Evolutionary conservation across 306 rosid species (phyloP).

Genomic region (Medicago lupulina): DNA sequence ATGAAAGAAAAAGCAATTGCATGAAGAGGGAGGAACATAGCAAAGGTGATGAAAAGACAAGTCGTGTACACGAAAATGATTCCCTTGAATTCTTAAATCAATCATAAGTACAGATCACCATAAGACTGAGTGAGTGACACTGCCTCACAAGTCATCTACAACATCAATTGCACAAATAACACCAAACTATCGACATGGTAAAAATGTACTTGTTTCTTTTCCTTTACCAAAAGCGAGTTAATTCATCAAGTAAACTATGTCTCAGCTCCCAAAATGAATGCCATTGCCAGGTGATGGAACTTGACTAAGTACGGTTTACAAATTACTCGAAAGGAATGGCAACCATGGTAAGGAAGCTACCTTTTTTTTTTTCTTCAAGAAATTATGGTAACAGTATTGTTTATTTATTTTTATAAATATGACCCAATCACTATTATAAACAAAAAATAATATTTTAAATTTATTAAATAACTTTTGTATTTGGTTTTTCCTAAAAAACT

Average conservation of each 20-base stretch:
- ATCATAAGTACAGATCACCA: constrained; percentile 19
- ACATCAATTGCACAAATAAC: constrained; percentile 42
- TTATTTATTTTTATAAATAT: no score
- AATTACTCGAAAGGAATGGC: not conserved
- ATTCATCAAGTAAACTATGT: not conserved
- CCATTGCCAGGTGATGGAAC: constrained; percentile 31
- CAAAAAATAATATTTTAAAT: no score
- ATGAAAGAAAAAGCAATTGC: not conserved
- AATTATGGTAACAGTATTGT: no score
- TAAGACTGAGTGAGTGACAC: constrained; percentile 40
- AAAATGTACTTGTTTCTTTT: constrained; percentile 6
- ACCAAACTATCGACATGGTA: constrained; percentile 23
- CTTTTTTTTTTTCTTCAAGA: no score
- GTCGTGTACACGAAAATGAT: constrained; percentile 33
- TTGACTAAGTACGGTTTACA: constrained; percentile 14
- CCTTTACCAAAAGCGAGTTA: not conserved
- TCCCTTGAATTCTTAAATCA: constrained; percentile 35
- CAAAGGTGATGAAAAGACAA: constrained; percentile 45
- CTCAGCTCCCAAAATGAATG: not conserved
- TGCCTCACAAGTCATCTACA: constrained; percentile 44
- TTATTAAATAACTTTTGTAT: no score
- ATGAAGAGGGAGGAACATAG: not conserved
- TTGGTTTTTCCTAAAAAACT: no score
- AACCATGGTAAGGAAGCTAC: constrained; percentile 15
- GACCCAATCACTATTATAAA: no score